Evolutionary conservation across 345 rosid species (phyloP), one percentile per base, ranked within the genome.

Genomic region (Ailanthus altissimus): DNA sequence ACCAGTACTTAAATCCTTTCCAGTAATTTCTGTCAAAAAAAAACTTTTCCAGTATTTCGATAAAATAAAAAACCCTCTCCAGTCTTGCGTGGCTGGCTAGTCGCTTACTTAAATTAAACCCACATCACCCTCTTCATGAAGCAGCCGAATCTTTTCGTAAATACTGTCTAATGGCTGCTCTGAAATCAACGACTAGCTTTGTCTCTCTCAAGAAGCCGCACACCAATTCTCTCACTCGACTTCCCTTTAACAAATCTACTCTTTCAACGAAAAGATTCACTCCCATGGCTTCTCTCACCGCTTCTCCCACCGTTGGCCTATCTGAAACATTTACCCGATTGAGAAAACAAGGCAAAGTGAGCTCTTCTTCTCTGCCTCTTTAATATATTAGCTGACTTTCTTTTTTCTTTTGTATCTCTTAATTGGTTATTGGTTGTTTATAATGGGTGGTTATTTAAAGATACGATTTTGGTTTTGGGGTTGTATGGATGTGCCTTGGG

Each of bases 281-380:
- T 56, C 83, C 84, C 78, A 89, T 90, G 95, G 94, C 92, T 62
- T 20, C 83, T 76, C 75, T 86, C 81, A 80, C 87, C 49, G n/a
- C 84, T 18, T 69, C 81, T 23, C 79, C 85, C 13, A 79, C 83
- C 2, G 77, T 88, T 54, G 83, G 98, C 74, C 80, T 93, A 7
- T 77, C 90, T 5, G 90, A 88, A 71, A 89, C 94, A 28, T 93
- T 90, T 81, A 74, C 93, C 75, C 83, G 78, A 75, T 85, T 95
- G 78, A 89, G 81, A 63, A 77, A 86, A 63, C 82, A 86, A 82
- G 90, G 92, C 77, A 89, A 90, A 86, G 97, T 90, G 86, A 69
- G 88, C 59, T 64, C 38, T 75, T 59, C 69, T 25, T 38, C 12
- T 66, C 57, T 6, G 25, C 6, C 8, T 53, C 42, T 56, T 23